Conservation (phyloP, 2,329 filamentous ascomycete species). For the Fusarium buharicum region DNA sequence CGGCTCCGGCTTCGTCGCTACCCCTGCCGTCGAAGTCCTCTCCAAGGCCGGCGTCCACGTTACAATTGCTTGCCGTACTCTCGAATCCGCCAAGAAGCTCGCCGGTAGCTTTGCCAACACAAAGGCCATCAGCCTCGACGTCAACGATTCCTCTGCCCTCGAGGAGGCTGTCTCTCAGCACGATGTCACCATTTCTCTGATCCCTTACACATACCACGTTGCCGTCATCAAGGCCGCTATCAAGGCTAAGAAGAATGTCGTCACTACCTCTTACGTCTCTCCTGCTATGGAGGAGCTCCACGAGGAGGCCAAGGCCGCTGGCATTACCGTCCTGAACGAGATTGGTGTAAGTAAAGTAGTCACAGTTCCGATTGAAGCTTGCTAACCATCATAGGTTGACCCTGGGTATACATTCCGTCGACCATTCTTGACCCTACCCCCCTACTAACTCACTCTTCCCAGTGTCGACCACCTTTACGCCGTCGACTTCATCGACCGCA, state of each 20-base stretch:
- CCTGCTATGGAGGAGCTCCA: conserved; percentile 93
- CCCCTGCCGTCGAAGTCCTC: conserved; percentile 72
- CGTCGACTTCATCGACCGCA: conserved; percentile 86
- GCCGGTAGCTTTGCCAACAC: conserved; percentile 77
- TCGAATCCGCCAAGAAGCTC: conserved; percentile 80
- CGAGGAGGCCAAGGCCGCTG: conserved; percentile 82
- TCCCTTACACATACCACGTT: conserved; percentile 92
- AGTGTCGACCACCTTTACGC: conserved; percentile 67
- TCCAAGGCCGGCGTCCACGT: conserved; percentile 68
- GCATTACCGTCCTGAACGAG: conserved; percentile 98
- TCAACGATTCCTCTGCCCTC: conserved; percentile 78
- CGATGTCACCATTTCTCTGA: conserved; percentile 82
- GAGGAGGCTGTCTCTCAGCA: conserved; percentile 83
- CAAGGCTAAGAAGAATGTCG: conserved; percentile 92
- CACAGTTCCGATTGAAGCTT: background rate
- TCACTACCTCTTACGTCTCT: conserved; percentile 93
- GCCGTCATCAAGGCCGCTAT: conserved; percentile 94
- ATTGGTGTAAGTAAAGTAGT: conserved; percentile 69
- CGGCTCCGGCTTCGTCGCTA: conserved; percentile 68
- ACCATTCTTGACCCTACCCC: background rate
- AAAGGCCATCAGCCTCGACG: conserved; percentile 83
- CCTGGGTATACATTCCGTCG: conserved; percentile 32
- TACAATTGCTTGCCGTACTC: conserved; percentile 83
- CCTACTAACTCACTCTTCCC: conserved; percentile 1
- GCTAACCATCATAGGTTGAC: conserved; percentile 29